These are phyloP conservation scores for Euphorbia pulcherrima DNA, from an alignment of 345 rosid species.

Conservation along the genomic window DNA sequence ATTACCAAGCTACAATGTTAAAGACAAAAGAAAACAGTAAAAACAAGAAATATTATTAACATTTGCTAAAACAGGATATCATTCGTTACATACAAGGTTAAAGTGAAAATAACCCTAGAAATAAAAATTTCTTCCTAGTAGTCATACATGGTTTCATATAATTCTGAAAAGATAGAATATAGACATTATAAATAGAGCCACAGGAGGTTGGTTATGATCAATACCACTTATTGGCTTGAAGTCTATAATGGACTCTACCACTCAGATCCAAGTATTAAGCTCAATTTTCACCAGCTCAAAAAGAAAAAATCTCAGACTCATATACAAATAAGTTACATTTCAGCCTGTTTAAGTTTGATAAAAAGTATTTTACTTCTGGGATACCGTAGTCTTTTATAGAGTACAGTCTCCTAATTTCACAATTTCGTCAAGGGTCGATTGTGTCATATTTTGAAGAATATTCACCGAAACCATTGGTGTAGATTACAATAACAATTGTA, in stretches of 20 bases:
- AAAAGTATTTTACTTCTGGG: background rate
- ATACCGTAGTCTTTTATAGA: background rate
- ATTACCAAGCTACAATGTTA: background rate
- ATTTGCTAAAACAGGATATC: background rate
- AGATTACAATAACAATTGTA: background rate
- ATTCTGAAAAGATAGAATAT: background rate
- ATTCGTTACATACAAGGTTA: background rate
- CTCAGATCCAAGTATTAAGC: background rate
- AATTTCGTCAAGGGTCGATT: background rate
- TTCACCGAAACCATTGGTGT: background rate
- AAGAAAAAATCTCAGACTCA: too few relatives aligned
- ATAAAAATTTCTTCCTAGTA: background rate
- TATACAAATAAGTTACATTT: background rate
- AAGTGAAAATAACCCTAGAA: background rate
- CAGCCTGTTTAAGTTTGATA: background rate
- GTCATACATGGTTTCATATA: background rate
- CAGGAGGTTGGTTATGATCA: too few relatives aligned
- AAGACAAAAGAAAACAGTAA: background rate
- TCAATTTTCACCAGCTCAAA: background rate
- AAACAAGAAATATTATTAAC: background rate
- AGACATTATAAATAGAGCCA: background rate
- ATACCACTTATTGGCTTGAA: too few relatives aligned
- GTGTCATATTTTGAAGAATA: background rate
- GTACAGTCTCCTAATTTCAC: background rate
- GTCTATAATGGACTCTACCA: background rate